phyloP scores from a whole-genome alignment of 768 basidiomycete species.

The Russula dissimulans region DNA sequence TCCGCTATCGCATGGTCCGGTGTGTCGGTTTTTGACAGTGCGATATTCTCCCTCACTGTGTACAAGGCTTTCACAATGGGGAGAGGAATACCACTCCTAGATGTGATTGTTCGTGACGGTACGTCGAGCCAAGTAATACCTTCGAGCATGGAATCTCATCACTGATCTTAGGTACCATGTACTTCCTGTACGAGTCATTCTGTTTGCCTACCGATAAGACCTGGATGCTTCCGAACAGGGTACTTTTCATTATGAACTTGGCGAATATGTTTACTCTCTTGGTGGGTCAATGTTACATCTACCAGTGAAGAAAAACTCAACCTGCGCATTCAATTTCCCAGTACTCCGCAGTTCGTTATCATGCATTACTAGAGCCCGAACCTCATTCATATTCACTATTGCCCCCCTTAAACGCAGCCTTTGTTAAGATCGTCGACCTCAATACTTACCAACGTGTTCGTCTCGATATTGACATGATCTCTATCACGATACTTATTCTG shows the following conservation, averaged over 20 bases:
- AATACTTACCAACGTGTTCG: too few relatives aligned
- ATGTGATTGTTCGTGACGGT: background rate
- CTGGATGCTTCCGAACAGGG: too few relatives aligned
- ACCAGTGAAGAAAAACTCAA: background rate
- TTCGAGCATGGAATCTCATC: background rate
- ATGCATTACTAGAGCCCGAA: too few relatives aligned
- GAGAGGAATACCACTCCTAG: too few relatives aligned
- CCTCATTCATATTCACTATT: too few relatives aligned
- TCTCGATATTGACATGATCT: background rate
- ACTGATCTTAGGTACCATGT: constrained; percentile 3
- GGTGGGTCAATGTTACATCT: background rate
- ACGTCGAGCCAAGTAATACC: too few relatives aligned
- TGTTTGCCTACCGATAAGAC: too few relatives aligned
- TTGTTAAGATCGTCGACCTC: too few relatives aligned
- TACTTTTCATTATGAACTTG: too few relatives aligned
- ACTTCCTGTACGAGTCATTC: constrained; percentile 2
- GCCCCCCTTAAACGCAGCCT: too few relatives aligned
- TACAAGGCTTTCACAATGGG: background rate
- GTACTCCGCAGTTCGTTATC: background rate
- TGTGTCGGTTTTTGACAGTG: constrained; percentile 1
- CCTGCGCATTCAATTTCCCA: background rate
- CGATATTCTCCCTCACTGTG: constrained; percentile 8
- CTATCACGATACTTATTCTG: background rate
- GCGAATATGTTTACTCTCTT: constrained; percentile 2
- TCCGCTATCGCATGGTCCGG: constrained; percentile 5